Evolutionary conservation across 1,284 basidiomycete genomes (phyloP).

Genomic region (Naganishia cerealis): DNA sequence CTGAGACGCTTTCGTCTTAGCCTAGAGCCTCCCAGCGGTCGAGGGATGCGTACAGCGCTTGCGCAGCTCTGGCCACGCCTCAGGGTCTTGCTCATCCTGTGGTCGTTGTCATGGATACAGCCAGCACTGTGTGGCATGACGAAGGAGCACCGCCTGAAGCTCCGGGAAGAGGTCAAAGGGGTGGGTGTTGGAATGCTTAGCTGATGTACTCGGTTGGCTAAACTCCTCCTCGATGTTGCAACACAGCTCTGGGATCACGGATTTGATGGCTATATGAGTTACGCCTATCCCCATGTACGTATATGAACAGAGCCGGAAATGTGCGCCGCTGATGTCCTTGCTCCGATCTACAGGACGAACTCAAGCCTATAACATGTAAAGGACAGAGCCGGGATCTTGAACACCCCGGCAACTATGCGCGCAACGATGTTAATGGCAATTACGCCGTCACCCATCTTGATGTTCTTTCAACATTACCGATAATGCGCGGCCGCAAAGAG

Average conservation of each 20-base stretch:
- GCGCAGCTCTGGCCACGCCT: conserved; percentile 14
- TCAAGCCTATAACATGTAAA: conserved; percentile 80
- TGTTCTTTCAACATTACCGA: conserved; percentile 45
- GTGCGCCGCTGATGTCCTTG: neutral
- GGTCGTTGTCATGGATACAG: conserved; percentile 12
- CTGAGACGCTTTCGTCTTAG: neutral
- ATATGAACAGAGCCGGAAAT: neutral
- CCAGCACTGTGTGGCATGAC: conserved; percentile 14
- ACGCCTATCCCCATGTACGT: conserved; percentile 52
- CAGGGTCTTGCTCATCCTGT: conserved; percentile 12
- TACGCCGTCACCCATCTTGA: conserved; percentile 51
- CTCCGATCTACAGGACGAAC: conserved; percentile 58
- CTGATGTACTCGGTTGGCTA: neutral
- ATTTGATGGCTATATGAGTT: conserved; percentile 50
- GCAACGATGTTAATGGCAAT: conserved; percentile 78
- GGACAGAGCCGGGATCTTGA: conserved; percentile 77
- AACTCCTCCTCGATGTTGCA: neutral
- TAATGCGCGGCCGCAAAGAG: conserved; percentile 43
- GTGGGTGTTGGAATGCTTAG: neutral
- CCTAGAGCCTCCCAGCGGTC: neutral
- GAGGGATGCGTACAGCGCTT: conserved; percentile 7
- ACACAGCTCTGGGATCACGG: conserved; percentile 50
- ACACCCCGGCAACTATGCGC: conserved; percentile 72
- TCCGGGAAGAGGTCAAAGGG: conserved; percentile 28
- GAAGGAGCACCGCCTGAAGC: conserved; percentile 20